Evolutionary conservation across 2,329 filamentous ascomycete genomes (phyloP), one percentile per base, ranked within the genome.

Genomic region (Alternaria alternata): DNA sequence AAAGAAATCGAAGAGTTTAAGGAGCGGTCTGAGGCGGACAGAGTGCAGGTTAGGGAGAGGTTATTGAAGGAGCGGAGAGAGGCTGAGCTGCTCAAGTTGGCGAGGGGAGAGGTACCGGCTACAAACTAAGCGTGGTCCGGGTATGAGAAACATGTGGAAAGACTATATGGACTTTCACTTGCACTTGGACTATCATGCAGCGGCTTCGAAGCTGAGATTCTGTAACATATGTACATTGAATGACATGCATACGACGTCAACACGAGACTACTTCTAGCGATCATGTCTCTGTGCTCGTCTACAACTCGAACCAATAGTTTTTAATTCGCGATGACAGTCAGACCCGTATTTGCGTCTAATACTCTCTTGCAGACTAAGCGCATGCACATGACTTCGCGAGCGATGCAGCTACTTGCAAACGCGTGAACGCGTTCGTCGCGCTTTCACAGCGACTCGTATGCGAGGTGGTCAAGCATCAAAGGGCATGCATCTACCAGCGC

Each of bases 1-100:
- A 79, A 80, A 65, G 83, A 86, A 67, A 70, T 91, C 14, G 82
- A 86, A 67, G 86, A 87, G 62, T 80, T 85, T 60, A 75, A 79
- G 61, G 82, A 81, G 71, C 79, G 82, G 69, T 84, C 82, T 39
- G 81, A 83, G 55, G 76, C 81, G 51, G 89, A 91, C 76, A 82
- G 86, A 20, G 81, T 83, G 63, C 79, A 84, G 57, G 81, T 85
- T 63, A 78, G 79, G 71, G 83, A 84, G 66, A 81, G 84, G 56
- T 80, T 86, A 62, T 82, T 85, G 34, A 85, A 85, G 75, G 83
- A 85, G 80, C 86, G 86, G 80, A 84, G 83, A 71, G 88, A 92
- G 79, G 83, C 87, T 78, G 85, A 83, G 54, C 76, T 89, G 72
- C 68, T 89, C 61, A 80, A 80, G 60, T 76, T 85, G 76, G 88